These are phyloP conservation scores for Colletotrichum nymphaeae DNA, from an alignment of 2,329 filamentous ascomycete species.

Conservation along the genomic window DNA sequence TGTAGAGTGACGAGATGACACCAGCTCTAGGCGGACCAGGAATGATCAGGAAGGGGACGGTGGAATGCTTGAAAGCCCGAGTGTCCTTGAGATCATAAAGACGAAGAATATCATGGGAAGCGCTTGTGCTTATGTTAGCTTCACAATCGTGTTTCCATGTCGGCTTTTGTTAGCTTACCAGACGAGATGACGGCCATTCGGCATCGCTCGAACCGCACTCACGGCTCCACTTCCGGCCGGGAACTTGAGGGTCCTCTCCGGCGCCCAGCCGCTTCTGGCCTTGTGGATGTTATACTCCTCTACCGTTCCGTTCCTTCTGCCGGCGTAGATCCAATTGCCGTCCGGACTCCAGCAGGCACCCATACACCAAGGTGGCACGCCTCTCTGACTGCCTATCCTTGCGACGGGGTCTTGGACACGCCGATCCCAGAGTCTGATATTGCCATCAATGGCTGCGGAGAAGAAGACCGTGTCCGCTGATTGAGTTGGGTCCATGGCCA, in stretches of 20 bases:
- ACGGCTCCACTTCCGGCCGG: slow-evolving; percentile 90
- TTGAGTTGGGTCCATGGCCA: slow-evolving; percentile 64
- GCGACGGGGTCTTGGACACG: slow-evolving; percentile 82
- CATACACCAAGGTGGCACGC: slow-evolving; percentile 96
- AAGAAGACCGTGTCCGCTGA: slow-evolving; percentile 85
- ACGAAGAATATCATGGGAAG: slow-evolving; percentile 91
- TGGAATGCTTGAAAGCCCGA: slow-evolving; percentile 75
- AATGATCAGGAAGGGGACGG: slow-evolving; percentile 95
- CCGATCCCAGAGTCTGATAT: slow-evolving; percentile 92
- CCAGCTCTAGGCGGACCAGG: slow-evolving; percentile 87
- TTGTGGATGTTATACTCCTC: slow-evolving; percentile 94
- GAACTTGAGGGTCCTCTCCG: slow-evolving; percentile 86
- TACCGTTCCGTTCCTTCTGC: slow-evolving; percentile 89
- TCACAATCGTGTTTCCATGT: not conserved
- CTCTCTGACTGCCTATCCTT: slow-evolving; percentile 77
- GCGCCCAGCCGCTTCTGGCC: slow-evolving; percentile 72
- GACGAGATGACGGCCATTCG: slow-evolving; percentile 90
- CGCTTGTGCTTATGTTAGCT: slow-evolving; percentile 65
- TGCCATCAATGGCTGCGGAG: slow-evolving; percentile 87
- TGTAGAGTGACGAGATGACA: slow-evolving; percentile 85
- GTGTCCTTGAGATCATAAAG: slow-evolving; percentile 87
- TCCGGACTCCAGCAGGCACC: slow-evolving; percentile 96
- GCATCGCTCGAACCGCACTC: slow-evolving; percentile 89
- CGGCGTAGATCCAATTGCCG: slow-evolving; percentile 94
- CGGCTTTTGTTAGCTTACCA: slow-evolving; percentile 60